A percentile compares a stretch with the other conserved stretches of the same genome.
These are phyloP conservation scores for Amaranthus cruentus DNA, from an alignment of 148 eudicot species.

Conservation along the genomic window DNA sequence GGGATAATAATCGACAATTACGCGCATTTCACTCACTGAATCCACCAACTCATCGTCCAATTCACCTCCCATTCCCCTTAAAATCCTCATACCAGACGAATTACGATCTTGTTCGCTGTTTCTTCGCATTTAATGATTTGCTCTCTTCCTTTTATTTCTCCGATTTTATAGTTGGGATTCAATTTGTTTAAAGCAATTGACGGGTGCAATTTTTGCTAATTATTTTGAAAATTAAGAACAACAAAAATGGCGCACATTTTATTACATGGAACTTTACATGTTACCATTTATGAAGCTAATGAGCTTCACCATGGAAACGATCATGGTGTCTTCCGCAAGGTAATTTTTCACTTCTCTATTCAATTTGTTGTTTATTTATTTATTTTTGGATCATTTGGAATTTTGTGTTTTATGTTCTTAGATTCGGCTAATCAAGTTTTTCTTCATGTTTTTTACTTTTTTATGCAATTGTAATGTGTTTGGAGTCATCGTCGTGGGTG, in stretches of 20 bases:
- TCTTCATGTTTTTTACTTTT: not conserved
- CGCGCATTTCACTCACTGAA: not conserved
- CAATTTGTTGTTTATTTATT: not conserved
- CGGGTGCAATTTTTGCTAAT: not conserved
- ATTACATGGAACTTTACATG: conserved; percentile 87
- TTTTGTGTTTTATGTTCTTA: not conserved
- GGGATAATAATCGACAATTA: conserved; percentile 4
- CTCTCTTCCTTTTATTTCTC: not conserved
- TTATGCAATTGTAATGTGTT: not conserved
- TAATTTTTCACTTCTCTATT: conserved; percentile 11
- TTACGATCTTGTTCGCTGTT: not conserved
- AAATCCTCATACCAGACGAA: not conserved
- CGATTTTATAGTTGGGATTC: too few species aligned
- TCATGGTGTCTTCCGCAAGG: conserved; percentile 56
- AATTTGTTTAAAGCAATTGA: not conserved
- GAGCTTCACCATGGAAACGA: conserved; percentile 42
- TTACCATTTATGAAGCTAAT: conserved; percentile 62
- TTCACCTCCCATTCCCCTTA: not conserved
- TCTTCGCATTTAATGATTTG: not conserved
- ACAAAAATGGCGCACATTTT: conserved; percentile 54
- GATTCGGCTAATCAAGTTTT: not conserved
- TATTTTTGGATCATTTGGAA: not conserved
- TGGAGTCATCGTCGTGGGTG: not conserved
- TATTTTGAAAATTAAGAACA: not conserved
- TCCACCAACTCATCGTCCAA: not conserved